Percentiles rank a stretch among this genome's conserved stretches.
phyloP scores from a whole-genome alignment of 331 rosid genomes.

The Dryas integrifolia region DNA sequence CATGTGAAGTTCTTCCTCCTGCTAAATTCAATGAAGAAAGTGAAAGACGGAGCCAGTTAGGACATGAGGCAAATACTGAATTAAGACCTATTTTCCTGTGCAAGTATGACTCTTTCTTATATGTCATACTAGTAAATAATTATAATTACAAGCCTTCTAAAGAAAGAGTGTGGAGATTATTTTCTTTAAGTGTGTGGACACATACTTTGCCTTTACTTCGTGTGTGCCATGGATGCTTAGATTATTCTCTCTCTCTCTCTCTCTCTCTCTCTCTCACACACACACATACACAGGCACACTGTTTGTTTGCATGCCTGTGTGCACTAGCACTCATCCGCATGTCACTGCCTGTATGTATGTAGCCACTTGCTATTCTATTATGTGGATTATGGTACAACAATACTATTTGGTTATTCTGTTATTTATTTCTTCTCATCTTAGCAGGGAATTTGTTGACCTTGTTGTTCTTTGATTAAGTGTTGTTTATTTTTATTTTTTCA shows the following conservation, averaged over 20 bases:
- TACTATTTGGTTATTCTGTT: not conserved
- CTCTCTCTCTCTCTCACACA: too few species aligned
- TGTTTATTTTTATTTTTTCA: constrained; percentile 1
- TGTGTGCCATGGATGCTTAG: not conserved
- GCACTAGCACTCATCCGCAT: not conserved
- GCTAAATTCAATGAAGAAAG: constrained; percentile 63
- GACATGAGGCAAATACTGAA: constrained; percentile 37
- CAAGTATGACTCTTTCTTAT: constrained; percentile 54
- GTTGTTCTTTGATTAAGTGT: not conserved
- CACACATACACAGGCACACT: not conserved
- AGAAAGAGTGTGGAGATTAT: not conserved
- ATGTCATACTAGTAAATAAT: not conserved
- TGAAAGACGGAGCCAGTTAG: constrained; percentile 54
- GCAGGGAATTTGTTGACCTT: not conserved
- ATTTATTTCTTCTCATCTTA: not conserved
- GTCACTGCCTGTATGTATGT: not conserved
- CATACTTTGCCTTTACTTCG: not conserved
- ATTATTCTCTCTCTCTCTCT: not conserved
- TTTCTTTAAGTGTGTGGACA: not conserved
- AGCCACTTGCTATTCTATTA: not conserved
- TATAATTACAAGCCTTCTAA: not conserved
- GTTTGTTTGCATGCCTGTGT: not conserved
- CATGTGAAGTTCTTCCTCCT: constrained; percentile 73
- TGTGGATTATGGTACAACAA: not conserved
- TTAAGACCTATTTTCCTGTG: constrained; percentile 60